These are phyloP conservation scores for Saccharum spontaneum DNA, from an alignment of 176 grass and related monocot species.

Conservation along the genomic window DNA sequence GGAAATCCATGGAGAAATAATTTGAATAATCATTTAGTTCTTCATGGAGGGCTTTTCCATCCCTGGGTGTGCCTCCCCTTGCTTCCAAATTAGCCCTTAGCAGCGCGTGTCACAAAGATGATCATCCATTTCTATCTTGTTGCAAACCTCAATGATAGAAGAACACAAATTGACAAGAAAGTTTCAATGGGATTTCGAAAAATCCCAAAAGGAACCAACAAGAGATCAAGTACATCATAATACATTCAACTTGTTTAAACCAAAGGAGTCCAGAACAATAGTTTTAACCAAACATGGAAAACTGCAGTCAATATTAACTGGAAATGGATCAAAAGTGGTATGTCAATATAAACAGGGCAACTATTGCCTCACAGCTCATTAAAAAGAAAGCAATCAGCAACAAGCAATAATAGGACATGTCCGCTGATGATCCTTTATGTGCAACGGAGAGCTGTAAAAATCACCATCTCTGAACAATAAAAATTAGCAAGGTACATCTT, in stretches of 20 bases:
- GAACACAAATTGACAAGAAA: background rate
- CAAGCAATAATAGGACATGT: constrained; percentile 7
- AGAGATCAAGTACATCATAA: background rate
- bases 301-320: background rate
- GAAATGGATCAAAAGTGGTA: constrained; percentile 14
- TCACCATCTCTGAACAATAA: background rate
- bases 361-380: background rate
- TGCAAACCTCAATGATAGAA: background rate
- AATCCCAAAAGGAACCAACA: background rate
- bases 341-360: background rate
- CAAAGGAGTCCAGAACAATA: background rate
- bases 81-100: too few relatives aligned
- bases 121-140: constrained; percentile 13
- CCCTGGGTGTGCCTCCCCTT: too few relatives aligned
- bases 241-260: background rate
- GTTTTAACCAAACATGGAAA: background rate
- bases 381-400: constrained; percentile 10
- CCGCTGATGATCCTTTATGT: background rate
- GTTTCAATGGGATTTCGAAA: background rate
- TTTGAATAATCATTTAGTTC: too few relatives aligned
- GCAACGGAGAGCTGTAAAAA: constrained; percentile 6
- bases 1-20: too few relatives aligned
- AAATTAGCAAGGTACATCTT: constrained; percentile 15
- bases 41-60: too few relatives aligned
- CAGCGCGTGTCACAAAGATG: background rate